Evolutionary conservation across 2,329 filamentous ascomycete species (phyloP), one percentile per base, ranked within the genome.

Genomic region (Elsinoe fawcettii): DNA sequence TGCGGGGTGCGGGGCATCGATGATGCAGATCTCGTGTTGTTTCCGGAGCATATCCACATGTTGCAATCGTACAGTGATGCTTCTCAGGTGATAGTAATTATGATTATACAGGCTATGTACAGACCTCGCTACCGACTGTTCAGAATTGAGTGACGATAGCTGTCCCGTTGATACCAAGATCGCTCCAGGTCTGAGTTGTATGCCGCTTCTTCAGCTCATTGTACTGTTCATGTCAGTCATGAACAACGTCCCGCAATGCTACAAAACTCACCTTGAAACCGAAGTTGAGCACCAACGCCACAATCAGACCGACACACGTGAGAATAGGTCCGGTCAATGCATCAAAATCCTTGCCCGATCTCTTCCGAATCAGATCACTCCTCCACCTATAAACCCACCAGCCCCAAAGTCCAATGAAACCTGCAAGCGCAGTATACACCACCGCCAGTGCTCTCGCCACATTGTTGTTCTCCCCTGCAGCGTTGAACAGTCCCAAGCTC

Each of bases 341-440:
- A 71, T 99, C 92, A 71, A 99, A 95, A 65, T 97, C 91, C 71
- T 87, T 92, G 8, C 90, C 90, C 66, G 90, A 96, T 62, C 93
- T 78, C 70, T 89, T 83, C 37, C 86, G 71, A 67, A 99, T 99
- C 79, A 97, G 84, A 56, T 76, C 80, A 59, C 86, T 80, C 32
- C 93, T 80, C 67, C 80, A 82, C 66, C 86, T 83, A 67, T 95
- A 87, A 76, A 95, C 88, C 59, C 77, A 81, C 71, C 90, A 96
- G 2, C 93, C 93, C 93, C 93, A 99, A 1, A 77, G 75, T 0
- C 88, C 89, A 0, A 90, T 84, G 70, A 96, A 95, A 1, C 87
- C 75, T 1, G 92, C 90, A 61, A 97, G 87, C 57, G 76, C 68
- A 2, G 92, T 87, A 68, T 96, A 97, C 8, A 87, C 82, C 18